phyloP scores from a whole-genome alignment of 2,329 filamentous ascomycete genomes.

The Fusarium acutatum region DNA sequence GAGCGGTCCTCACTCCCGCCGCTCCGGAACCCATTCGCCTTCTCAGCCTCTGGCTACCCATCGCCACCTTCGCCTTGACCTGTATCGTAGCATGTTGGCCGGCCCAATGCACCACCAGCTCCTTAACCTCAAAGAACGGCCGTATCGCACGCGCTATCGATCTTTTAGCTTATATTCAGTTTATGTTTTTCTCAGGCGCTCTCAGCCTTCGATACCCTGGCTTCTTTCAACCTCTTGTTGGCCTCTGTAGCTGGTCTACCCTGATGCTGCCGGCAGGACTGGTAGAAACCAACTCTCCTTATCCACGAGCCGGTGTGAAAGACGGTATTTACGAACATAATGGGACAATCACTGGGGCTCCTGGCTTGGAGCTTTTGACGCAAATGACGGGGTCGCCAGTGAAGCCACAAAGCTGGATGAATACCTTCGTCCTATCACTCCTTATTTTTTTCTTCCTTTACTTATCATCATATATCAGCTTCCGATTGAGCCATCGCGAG shows the following conservation, averaged over 20 bases:
- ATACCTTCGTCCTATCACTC: conserved; percentile 72
- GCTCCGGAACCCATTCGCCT: not conserved
- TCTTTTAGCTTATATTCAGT: conserved; percentile 79
- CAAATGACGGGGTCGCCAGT: conserved; percentile 73
- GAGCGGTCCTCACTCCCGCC: conserved; percentile 3
- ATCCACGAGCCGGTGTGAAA: conserved; percentile 40
- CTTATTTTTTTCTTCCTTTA: conserved; percentile 66
- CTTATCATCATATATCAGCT: conserved; percentile 59
- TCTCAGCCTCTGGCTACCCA: conserved; percentile 13
- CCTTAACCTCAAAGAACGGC: not conserved
- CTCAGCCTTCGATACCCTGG: conserved; percentile 76
- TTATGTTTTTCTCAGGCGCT: conserved; percentile 74
- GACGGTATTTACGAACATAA: conserved; percentile 73
- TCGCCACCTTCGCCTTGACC: not conserved
- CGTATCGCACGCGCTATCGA: conserved; percentile 45
- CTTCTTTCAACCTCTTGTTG: conserved; percentile 76
- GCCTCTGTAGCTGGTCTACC: conserved; percentile 72
- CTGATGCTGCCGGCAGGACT: conserved; percentile 63
- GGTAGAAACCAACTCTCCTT: conserved; percentile 32
- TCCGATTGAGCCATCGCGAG: not conserved
- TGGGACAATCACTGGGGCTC: conserved; percentile 63
- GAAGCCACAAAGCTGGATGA: conserved; percentile 71
- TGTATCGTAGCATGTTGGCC: conserved; percentile 11
- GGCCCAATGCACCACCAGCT: not conserved
- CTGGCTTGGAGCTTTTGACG: conserved; percentile 70